A percentile compares a stretch with the other conserved stretches of the same genome.
Evolutionary conservation across 768 basidiomycete species (phyloP).

Genomic region (Rhizopogon rudus): DNA sequence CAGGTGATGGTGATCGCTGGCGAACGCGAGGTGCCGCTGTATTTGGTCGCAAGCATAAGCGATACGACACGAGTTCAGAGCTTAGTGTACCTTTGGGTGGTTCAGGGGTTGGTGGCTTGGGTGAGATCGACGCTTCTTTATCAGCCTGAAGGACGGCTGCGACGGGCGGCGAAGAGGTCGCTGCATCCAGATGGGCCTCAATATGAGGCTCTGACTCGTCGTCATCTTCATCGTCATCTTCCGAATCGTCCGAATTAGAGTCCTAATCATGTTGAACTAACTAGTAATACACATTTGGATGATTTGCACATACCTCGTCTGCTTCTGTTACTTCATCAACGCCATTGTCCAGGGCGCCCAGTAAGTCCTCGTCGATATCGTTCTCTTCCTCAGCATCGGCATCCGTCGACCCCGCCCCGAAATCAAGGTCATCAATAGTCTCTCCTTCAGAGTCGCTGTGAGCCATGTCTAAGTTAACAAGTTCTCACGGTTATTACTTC

Average conservation of each 20-base stretch:
- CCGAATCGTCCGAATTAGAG: conserved; percentile 55
- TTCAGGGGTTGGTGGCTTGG: conserved; percentile 26
- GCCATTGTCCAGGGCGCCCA: conserved; percentile 51
- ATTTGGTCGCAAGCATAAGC: conserved; percentile 15
- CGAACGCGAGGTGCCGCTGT: conserved; percentile 19
- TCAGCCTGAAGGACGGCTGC: conserved; percentile 16
- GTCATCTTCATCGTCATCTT: conserved; percentile 54
- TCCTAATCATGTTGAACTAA: conserved; percentile 34
- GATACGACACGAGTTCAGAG: not conserved
- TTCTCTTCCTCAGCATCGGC: conserved; percentile 43
- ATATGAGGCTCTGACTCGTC: conserved; percentile 40
- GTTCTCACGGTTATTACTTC: conserved; percentile 24
- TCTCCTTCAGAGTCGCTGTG: conserved; percentile 64
- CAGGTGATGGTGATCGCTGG: conserved; percentile 49
- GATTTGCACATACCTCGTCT: conserved; percentile 54
- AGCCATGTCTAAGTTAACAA: conserved; percentile 33
- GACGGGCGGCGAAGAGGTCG: conserved; percentile 23
- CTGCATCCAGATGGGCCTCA: conserved; percentile 27
- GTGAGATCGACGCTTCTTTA: conserved; percentile 11
- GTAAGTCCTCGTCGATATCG: conserved; percentile 56
- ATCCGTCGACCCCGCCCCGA: conserved; percentile 37
- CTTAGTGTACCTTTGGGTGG: conserved; percentile 28
- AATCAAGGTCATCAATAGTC: conserved; percentile 53
- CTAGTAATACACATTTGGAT: not conserved
- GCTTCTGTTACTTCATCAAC: conserved; percentile 64